Evolutionary conservation across 2,329 filamentous ascomycete species (phyloP), one percentile per base, ranked within the genome.

Genomic region (Beauveria caledonica): DNA sequence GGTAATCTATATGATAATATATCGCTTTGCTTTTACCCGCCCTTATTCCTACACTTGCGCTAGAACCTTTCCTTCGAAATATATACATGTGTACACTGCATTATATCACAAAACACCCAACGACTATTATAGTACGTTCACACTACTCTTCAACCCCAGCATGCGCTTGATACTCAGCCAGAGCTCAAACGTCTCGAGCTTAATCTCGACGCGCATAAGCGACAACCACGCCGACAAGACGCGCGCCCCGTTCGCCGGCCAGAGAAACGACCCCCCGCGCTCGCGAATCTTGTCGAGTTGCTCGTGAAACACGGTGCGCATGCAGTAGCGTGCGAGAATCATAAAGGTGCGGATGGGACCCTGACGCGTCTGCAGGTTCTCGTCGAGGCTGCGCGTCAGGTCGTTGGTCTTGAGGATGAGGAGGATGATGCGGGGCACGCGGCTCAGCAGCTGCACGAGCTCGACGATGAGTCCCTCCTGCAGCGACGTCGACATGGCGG

Each of bases 391-490:
- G 64, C 94, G 86, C 17, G 94, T 99, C 44, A 99, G 78, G 74
- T 99, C 94, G 72, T 99, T 99, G 2, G 94, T 99, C 77, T 99
- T 99, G 63, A 99, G 81, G 66, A 99, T 97, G 29, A 99, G 79
- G 13, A 99, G 80, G 59, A 99, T 96, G 65, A 99, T 90, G 49
- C 92, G 81, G 0, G 94, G 94, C 7, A 99, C 92, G 67, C 90
- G 85, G 52, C 91, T 90, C 5, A 99, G 83, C 65, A 99, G 79
- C 66, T 92, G 87, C 8, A 99, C 90, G 7, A 99, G 80, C 68
- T 97, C 88, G 63, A 89, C 89, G 42, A 99, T 80, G 71, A 99
- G 83, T 10, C 93, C 93, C 60, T 97, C 91, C 52, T 92, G 89
- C 62, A 99, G 78, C 1, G 91, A 89, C 54, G 86, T 84, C 57